A percentile compares a stretch with the other conserved stretches of the same genome.
These are phyloP conservation scores for Stenocarpella maydis DNA, from an alignment of 2,329 filamentous ascomycete genomes.

Conservation along the genomic window DNA sequence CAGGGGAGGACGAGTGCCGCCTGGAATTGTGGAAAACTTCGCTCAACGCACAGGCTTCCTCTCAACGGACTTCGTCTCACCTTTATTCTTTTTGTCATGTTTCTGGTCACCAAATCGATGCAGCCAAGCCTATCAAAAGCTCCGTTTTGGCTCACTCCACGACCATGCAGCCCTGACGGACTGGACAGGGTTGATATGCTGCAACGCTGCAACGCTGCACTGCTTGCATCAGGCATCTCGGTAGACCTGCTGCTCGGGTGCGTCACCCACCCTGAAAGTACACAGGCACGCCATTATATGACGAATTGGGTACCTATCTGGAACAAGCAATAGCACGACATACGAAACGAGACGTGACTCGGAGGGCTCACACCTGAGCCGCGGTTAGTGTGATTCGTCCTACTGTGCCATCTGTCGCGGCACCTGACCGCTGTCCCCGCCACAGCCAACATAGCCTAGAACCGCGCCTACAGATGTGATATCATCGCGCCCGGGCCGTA, in stretches of 20 bases:
- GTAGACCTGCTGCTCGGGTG: background rate
- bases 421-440: slow-evolving; percentile 5
- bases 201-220: background rate
- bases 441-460: background rate
- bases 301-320: background rate
- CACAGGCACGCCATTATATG: background rate
- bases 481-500: slow-evolving; percentile 13
- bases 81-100: too few relatives aligned
- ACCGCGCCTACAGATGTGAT: slow-evolving; percentile 9
- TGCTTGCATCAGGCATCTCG: background rate
- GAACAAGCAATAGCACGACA: background rate
- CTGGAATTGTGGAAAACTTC: background rate
- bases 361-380: background rate
- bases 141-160: background rate
- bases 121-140: background rate
- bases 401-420: background rate
- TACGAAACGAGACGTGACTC: background rate
- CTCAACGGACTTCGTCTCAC: too few relatives aligned
- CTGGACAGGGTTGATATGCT: background rate
- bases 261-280: background rate
- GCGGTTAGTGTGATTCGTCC: background rate
- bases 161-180: background rate
- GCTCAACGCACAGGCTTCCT: background rate
- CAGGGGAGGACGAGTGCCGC: background rate
- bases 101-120: background rate